Evolutionary conservation across 805 yeast genomes (phyloP).

Genomic region (Wickerhamia fluorescens): DNA sequence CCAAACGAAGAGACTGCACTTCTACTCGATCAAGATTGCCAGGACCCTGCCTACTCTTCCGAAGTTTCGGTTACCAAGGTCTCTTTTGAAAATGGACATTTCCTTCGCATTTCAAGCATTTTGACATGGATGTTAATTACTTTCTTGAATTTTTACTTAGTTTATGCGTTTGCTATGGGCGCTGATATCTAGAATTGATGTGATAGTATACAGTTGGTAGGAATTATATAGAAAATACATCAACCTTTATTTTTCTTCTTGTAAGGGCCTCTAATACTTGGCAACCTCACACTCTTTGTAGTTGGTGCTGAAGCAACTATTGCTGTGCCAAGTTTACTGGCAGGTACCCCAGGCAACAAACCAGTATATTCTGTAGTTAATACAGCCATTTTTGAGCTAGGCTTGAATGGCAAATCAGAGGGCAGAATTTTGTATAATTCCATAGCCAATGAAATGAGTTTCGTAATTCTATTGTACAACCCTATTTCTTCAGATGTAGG

Average conservation of each 20-base stretch:
- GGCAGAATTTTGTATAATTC: slow-evolving; percentile 20
- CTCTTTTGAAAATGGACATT: slow-evolving; percentile 34
- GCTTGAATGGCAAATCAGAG: slow-evolving; percentile 17
- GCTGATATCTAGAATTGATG: slow-evolving; percentile 22
- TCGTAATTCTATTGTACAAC: slow-evolving; percentile 24
- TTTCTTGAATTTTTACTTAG: slow-evolving; percentile 33
- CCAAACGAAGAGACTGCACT: slow-evolving; percentile 6
- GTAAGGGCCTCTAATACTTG: slow-evolving; percentile 33
- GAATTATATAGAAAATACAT: not conserved
- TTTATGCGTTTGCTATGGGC: slow-evolving; percentile 35
- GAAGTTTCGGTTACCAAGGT: slow-evolving; percentile 10
- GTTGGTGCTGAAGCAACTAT: slow-evolving; percentile 1
- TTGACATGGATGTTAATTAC: slow-evolving; percentile 35
- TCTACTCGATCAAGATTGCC: slow-evolving; percentile 6
- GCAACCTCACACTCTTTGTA: slow-evolving; percentile 19
- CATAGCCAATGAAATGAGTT: slow-evolving; percentile 26
- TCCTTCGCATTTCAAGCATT: slow-evolving; percentile 26
- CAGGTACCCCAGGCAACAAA: slow-evolving; percentile 58
- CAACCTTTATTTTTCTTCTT: slow-evolving; percentile 20
- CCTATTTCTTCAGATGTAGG: slow-evolving; percentile 21
- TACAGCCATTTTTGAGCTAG: slow-evolving; percentile 52
- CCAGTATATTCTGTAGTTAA: slow-evolving; percentile 72
- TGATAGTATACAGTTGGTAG: not conserved
- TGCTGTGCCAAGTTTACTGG: slow-evolving; percentile 9
- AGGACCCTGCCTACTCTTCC: slow-evolving; percentile 4